Base-by-base conservation (phyloP, 2,329 filamentous ascomycete genomes). In the Gliomastix tumulicola region DNA sequence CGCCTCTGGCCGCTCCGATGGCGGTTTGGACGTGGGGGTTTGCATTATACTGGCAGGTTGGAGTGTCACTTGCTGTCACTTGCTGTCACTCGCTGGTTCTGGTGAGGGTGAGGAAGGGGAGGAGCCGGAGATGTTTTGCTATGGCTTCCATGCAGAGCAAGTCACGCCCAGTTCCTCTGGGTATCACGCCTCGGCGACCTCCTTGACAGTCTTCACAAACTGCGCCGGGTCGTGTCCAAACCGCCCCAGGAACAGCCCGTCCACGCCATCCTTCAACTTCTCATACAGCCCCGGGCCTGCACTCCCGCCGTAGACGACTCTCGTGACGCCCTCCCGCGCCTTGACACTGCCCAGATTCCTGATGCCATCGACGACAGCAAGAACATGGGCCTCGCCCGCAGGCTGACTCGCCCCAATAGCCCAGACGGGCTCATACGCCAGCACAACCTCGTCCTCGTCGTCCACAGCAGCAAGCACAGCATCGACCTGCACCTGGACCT, bases 361-460 rank as follows among this genome's bases (percentile, higher is more conserved):
- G 34, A 89, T 68, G 15, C 75, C 76, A 48, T 71, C 70, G 13
- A 84, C 79, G 3, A 92, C 84, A 25, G 68, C 72, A 5, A 82
- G 71, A 1, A 94, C 83, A 53, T 94, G 82, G 42, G 81, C 79
- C 15, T 80, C 74, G 7, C 71, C 71, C 0, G 87, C 87, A 3
- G 87, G 86, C 49, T 81, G 66, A 2, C 72, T 65, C 9, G 85
- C 80, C 1, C 87, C 87, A 57, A 92, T 94, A 1, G 87, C 87
- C 87, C 87, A 94, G 2, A 92, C 85, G 7, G 87, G 87, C 64
- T 94, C 87, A 53, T 94, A 94, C 1, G 87, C 87, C 39, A 94
- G 70, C 7, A 90, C 74, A 6, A 92, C 71, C 33, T 88, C 81
- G 13, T 76, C 67, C 10, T 66, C 65, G 1, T 66, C 65, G 1